phyloP scores from a whole-genome alignment of 2,329 filamentous ascomycete species.

The Botryotinia calthae region DNA sequence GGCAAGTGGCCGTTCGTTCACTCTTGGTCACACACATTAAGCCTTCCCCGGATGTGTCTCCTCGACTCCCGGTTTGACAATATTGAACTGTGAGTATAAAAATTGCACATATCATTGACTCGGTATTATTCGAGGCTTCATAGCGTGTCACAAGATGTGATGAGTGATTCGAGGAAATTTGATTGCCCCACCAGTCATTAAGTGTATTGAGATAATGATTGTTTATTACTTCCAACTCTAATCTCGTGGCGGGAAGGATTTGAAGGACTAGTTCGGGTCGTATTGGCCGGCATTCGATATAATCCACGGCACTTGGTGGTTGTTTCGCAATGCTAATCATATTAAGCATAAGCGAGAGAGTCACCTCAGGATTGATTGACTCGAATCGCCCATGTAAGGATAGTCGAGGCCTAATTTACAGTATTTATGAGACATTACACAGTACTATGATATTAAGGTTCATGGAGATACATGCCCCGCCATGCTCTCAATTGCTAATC shows the following conservation, averaged over 20 bases:
- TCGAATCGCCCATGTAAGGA: background rate
- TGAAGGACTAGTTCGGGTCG: background rate
- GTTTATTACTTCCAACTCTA: background rate
- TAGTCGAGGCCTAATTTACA: background rate
- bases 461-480: background rate
- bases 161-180: background rate
- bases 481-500: background rate
- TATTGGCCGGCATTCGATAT: slow-evolving; percentile 3
- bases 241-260: background rate
- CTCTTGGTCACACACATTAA: background rate
- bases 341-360: background rate
- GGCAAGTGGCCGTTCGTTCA: background rate
- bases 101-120: background rate
- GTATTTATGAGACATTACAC: slow-evolving; percentile 2
- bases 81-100: background rate
- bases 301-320: background rate
- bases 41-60: slow-evolving; percentile 1
- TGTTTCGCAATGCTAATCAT: slow-evolving; percentile 1
- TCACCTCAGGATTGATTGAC: background rate
- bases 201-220: background rate
- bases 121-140: background rate
- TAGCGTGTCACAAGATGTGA: background rate
- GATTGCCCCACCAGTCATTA: background rate
- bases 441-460: background rate
- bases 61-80: background rate